Conservation (phyloP, 108 stramenopile species). For the Licmophora abbreviata region DNA sequence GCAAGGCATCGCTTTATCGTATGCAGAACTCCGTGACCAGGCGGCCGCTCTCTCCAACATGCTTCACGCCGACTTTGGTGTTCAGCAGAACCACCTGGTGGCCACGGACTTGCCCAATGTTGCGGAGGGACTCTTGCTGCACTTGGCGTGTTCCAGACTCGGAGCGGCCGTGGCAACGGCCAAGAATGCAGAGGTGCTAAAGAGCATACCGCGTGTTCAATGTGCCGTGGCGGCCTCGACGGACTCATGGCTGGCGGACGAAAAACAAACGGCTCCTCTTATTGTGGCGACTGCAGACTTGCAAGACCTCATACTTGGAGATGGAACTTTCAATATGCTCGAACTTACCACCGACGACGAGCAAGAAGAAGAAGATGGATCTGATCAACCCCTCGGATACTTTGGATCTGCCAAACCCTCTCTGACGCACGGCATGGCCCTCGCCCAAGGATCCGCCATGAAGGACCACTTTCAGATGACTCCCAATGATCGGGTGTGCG, state of each 20-base stretch:
- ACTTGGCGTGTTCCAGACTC: conserved; percentile 36
- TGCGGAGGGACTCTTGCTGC: conserved; percentile 28
- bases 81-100: too few relatives aligned
- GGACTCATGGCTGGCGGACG: conserved; percentile 20
- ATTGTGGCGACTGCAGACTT: conserved; percentile 19
- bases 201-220: conserved; percentile 23
- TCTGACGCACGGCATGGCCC: conserved; percentile 22
- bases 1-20: too few relatives aligned
- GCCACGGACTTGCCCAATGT: conserved; percentile 37
- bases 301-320: conserved; percentile 15
- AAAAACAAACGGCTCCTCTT: conserved; percentile 13
- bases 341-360: conserved; percentile 11
- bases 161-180: conserved; percentile 29
- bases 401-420: conserved; percentile 16
- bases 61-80: too few relatives aligned
- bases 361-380: conserved; percentile 8
- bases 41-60: too few relatives aligned
- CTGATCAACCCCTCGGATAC: conserved; percentile 16
- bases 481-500: conserved; percentile 25
- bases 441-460: conserved; percentile 19
- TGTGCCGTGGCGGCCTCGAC: conserved; percentile 11
- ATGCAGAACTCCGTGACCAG: too few relatives aligned
- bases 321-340: background rate
- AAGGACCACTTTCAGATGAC: conserved; percentile 15
- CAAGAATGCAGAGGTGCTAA: conserved; percentile 21